These are phyloP conservation scores for Chalciporus piperatus DNA, from an alignment of 768 basidiomycete genomes.

Conservation along the genomic window DNA sequence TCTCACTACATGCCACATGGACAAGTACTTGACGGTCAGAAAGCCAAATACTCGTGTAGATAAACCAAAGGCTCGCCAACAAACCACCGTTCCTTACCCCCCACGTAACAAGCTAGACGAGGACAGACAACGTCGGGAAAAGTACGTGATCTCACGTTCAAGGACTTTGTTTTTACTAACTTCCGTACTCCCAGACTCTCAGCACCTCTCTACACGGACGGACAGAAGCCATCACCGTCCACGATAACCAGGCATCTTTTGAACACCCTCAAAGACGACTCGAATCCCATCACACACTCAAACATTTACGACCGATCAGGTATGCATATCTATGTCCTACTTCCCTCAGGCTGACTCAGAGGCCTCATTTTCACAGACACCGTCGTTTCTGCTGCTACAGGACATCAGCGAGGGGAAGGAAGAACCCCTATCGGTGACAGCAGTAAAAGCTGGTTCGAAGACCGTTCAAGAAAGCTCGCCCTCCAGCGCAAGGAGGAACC, in stretches of 20 bases:
- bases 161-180: background rate
- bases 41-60: conserved; percentile 14
- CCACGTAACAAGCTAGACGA: conserved; percentile 12
- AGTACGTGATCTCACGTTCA: conserved; percentile 3
- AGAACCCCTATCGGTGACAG: conserved; percentile 23
- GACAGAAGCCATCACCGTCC: conserved; percentile 36
- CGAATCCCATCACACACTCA: conserved; percentile 80
- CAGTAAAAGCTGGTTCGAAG: conserved; percentile 38
- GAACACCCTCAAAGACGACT: conserved; percentile 55
- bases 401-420: conserved; percentile 63
- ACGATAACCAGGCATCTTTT: conserved; percentile 60
- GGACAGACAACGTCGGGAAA: conserved; percentile 18
- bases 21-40: conserved; percentile 23
- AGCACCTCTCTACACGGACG: conserved; percentile 30
- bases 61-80: background rate
- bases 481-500: conserved; percentile 21
- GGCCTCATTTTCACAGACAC: conserved; percentile 39
- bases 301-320: conserved; percentile 62
- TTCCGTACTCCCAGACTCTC: conserved; percentile 21
- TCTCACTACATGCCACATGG: conserved; percentile 19
- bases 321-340: conserved; percentile 23
- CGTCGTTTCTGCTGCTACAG: conserved; percentile 61
- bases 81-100: conserved; percentile 5
- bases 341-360: background rate
- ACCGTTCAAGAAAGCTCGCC: conserved; percentile 47